These are phyloP conservation scores for Tetracladium setigerum DNA, from an alignment of 495 filamentous ascomycete genomes.

Conservation along the genomic window DNA sequence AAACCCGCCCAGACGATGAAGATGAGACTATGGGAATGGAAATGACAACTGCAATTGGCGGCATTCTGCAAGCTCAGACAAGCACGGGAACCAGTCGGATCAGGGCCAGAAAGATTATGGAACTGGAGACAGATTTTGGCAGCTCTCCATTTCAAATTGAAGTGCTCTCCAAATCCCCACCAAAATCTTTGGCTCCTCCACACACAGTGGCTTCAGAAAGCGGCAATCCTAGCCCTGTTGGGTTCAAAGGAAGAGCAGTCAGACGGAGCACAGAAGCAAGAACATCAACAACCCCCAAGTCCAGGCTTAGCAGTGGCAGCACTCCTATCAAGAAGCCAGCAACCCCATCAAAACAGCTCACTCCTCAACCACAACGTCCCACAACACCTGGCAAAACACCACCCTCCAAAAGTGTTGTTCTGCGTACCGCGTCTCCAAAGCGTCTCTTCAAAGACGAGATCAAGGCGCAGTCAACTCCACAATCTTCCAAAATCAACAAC, in stretches of 20 bases:
- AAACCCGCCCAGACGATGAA: neutral
- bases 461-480: slow-evolving; percentile 20
- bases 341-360: slow-evolving; percentile 43
- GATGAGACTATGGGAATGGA: slow-evolving; percentile 58
- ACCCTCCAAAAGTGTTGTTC: slow-evolving; percentile 26
- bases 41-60: slow-evolving; percentile 72
- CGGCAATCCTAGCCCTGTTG: slow-evolving; percentile 51
- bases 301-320: slow-evolving; percentile 3
- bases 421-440: slow-evolving; percentile 45
- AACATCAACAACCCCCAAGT: slow-evolving; percentile 37
- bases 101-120: slow-evolving; percentile 52
- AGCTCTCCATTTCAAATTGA: slow-evolving; percentile 46
- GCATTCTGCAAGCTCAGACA: slow-evolving; percentile 51
- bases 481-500: slow-evolving; percentile 10
- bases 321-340: slow-evolving; percentile 36
- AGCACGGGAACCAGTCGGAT: slow-evolving; percentile 30
- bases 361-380: slow-evolving; percentile 43
- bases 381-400: slow-evolving; percentile 46
- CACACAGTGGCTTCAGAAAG: slow-evolving; percentile 46
- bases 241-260: slow-evolving; percentile 43
- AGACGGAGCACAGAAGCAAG: slow-evolving; percentile 40
- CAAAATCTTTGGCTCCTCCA: slow-evolving; percentile 27
- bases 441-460: slow-evolving; percentile 44
- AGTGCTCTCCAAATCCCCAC: slow-evolving; percentile 28
- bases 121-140: slow-evolving; percentile 39